Conservation (phyloP, 2,329 filamentous ascomycete species). For the Raffaelea deltoideospora region DNA sequence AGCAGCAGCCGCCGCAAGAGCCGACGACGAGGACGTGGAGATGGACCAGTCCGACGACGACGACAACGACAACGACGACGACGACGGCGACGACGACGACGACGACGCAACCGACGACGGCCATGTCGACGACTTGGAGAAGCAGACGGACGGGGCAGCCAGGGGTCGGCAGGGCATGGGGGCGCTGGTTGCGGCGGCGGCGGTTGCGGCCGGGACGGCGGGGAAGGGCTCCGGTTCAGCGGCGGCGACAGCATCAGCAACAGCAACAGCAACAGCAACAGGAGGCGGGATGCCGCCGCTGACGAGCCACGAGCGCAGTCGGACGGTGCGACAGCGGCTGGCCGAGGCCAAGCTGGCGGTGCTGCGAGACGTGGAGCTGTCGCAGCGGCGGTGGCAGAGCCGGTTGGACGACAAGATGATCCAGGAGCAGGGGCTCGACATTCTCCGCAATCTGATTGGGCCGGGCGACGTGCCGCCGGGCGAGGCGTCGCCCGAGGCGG, state of each 20-base stretch:
- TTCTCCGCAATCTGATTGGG: constrained; percentile 76
- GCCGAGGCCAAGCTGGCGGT: constrained; percentile 33
- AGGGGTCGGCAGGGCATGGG: too few species aligned
- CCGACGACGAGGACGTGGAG: constrained; percentile 18
- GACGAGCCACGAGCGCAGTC: constrained; percentile 11
- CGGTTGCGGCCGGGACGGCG: too few species aligned
- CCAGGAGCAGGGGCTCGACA: constrained; percentile 80
- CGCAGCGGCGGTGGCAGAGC: constrained; percentile 50
- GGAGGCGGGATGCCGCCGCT: constrained; percentile 7
- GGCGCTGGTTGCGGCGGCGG: too few species aligned
- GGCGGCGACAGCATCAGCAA: background rate
- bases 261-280: constrained; percentile 4
- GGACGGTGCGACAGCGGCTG: constrained; percentile 28
- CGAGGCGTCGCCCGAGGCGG: constrained; percentile 33
- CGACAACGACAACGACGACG: constrained; percentile 6
- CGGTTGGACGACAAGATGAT: constrained; percentile 76
- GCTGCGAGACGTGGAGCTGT: constrained; percentile 51
- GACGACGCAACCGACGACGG: background rate
- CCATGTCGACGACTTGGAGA: background rate
- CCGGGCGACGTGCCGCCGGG: constrained; percentile 26
- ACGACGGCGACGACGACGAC: background rate
- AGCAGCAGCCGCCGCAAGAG: too few species aligned
- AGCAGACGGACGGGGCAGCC: background rate
- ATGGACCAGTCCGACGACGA: constrained; percentile 9
- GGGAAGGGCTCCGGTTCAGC: too few species aligned